Base-by-base conservation (phyloP, 805 yeast genomes). In the Suhomyces sp. region DNA sequence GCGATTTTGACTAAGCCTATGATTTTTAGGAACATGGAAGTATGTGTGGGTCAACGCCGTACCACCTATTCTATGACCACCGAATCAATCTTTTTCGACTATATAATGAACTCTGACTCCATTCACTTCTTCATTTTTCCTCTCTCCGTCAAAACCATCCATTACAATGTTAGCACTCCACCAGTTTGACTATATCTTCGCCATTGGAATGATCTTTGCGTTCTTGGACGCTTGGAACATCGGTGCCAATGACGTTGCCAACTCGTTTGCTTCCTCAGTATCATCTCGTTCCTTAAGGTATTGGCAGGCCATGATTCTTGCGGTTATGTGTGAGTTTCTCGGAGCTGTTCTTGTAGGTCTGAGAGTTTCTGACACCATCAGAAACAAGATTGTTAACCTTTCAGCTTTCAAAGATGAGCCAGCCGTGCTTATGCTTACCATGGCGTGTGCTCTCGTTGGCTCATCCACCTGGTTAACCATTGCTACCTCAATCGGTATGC, bases 211-310 rank as follows among this genome's bases (percentile, higher is more conserved):
- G 71, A 58, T 82, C 41, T 81, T 82, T 59, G 88, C 87, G 40
- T 80, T 79, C 66, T 65, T 83, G 47, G 88, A 83, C 60, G 90
- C 88, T 4, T 83, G 78, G 72, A 82, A 81, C 56, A 82, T 81
- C 47, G 90, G 90, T 33, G 91, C 90, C 19, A 83, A 83, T 52
- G 91, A 83, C 66, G 88, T 83, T 39, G 83, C 90, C 11, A 83
- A 83, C 66, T 83, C 91, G 2, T 83, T 80, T 51, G 83, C 91
- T 1, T 81, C 90, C 2, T 76, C 90, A 0, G 79, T 83, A 4
- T 78, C 88, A 10, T 80, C 90, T 9, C 66, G 83, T 47, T 72
- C 87, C 11, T 63, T 83, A 44, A 74, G 74, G 36, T 81, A 81
- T 54, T 76, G 82, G 79, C 91, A 83, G 58, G 90, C 88, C 12